Conservation (phyloP, 305 asterid species). For the Rubia peregrina region DNA sequence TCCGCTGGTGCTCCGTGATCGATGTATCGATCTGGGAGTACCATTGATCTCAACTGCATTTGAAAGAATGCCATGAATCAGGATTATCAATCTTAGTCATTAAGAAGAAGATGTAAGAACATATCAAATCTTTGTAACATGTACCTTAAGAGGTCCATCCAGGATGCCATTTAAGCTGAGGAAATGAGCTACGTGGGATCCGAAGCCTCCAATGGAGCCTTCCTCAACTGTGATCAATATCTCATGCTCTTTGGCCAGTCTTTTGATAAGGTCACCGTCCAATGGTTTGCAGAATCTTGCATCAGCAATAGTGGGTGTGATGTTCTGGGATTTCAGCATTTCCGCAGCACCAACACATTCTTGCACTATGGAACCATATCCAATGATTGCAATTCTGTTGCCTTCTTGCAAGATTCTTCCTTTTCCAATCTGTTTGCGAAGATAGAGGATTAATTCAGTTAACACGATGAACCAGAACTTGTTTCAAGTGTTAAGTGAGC, state of each 20-base stretch:
- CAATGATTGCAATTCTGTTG: conserved; percentile 54
- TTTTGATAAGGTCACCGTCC: conserved; percentile 50
- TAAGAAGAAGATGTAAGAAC: neutral
- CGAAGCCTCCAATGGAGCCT: conserved; percentile 76
- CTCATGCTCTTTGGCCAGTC: conserved; percentile 65
- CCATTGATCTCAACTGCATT: conserved; percentile 70
- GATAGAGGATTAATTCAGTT: neutral
- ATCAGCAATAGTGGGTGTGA: conserved; percentile 47
- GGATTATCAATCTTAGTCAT: neutral
- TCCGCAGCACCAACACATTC: conserved; percentile 58
- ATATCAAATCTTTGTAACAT: neutral
- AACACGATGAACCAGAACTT: neutral
- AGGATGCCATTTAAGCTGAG: conserved; percentile 51
- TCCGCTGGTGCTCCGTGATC: conserved; percentile 75
- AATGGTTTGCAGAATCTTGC: conserved; percentile 66
- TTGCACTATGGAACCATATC: conserved; percentile 61
- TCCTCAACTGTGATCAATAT: conserved; percentile 67
- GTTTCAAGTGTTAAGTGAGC: neutral
- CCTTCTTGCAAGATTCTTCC: conserved; percentile 66
- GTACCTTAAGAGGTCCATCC: conserved; percentile 74
- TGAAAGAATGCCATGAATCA: neutral
- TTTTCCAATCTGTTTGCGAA: conserved; percentile 44
- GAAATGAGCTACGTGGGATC: conserved; percentile 67
- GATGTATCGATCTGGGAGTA: conserved; percentile 70
- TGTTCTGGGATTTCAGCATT: conserved; percentile 31